These are phyloP conservation scores for Chamaecyparis obtusa DNA, from an alignment of 75 land plant genomes.

Conservation along the genomic window DNA sequence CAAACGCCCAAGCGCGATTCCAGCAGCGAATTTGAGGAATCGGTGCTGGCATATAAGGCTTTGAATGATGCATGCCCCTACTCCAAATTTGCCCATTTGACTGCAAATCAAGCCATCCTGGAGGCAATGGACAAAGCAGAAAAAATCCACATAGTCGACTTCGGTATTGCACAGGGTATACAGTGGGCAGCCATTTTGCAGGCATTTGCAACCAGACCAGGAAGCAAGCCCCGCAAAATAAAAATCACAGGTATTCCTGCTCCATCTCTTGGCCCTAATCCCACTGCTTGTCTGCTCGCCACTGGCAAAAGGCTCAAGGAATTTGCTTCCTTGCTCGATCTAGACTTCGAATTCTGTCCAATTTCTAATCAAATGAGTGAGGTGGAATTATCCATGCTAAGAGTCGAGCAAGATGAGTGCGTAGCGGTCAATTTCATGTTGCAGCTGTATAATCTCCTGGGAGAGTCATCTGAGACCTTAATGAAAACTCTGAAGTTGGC, in stretches of 20 bases:
- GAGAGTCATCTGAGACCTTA: constrained; percentile 37
- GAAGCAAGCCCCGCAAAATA: constrained; percentile 49
- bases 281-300: constrained; percentile 31
- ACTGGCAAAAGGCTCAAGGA: constrained; percentile 65
- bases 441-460: constrained; percentile 69
- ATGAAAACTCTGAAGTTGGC: constrained; percentile 47
- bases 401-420: constrained; percentile 47
- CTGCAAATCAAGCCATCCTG: constrained; percentile 91
- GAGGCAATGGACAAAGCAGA: constrained; percentile 59
- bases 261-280: constrained; percentile 39
- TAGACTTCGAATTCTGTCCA: constrained; percentile 76
- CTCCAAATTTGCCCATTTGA: constrained; percentile 83
- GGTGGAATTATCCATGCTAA: constrained; percentile 30
- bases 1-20: background rate
- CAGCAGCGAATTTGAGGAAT: constrained; percentile 23
- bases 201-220: constrained; percentile 69
- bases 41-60: constrained; percentile 58
- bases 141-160: constrained; percentile 76
- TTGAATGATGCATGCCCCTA: constrained; percentile 90
- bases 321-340: constrained; percentile 56
- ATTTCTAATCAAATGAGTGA: constrained; percentile 35
- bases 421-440: constrained; percentile 88
- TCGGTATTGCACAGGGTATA: constrained; percentile 73
- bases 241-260: constrained; percentile 80
- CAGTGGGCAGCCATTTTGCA: constrained; percentile 89